Conservation (phyloP, 768 basidiomycete genomes). For the Galerina sulciceps region DNA sequence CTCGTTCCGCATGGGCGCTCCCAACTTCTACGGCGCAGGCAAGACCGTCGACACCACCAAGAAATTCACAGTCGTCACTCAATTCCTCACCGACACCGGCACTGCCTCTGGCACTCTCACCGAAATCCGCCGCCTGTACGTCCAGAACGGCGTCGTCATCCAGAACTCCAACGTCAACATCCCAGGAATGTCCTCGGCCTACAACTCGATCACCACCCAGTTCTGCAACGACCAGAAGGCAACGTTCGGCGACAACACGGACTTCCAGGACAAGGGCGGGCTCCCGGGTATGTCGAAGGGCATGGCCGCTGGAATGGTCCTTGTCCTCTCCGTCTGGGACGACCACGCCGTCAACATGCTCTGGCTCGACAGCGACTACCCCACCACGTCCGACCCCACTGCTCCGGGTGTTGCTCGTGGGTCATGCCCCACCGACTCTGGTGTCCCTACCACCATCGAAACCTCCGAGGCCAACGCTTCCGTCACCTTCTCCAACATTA, state of each 20-base stretch:
- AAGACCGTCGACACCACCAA: slow-evolving; percentile 31
- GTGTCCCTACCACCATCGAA: slow-evolving; percentile 49
- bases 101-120: slow-evolving; percentile 49
- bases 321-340: slow-evolving; percentile 57
- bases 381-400: slow-evolving; percentile 33
- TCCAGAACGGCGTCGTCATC: slow-evolving; percentile 57
- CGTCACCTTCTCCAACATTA: slow-evolving; percentile 58
- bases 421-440: slow-evolving; percentile 49
- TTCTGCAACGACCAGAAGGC: slow-evolving; percentile 51
- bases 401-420: slow-evolving; percentile 50
- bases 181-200: slow-evolving; percentile 38
- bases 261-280: slow-evolving; percentile 45
- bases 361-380: slow-evolving; percentile 61
- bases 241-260: slow-evolving; percentile 47
- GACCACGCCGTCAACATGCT: slow-evolving; percentile 59
- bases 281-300: slow-evolving; percentile 39
- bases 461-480: slow-evolving; percentile 34
- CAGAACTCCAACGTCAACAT: slow-evolving; percentile 52
- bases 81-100: slow-evolving; percentile 54
- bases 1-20: slow-evolving; percentile 59
- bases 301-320: slow-evolving; percentile 47
- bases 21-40: slow-evolving; percentile 50
- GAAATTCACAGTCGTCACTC: slow-evolving; percentile 61
- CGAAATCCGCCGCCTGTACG: slow-evolving; percentile 61
- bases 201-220: slow-evolving; percentile 50